Evolutionary conservation across 2,329 filamentous ascomycete species (phyloP).

Genomic region (Pezicula rhizophila): DNA sequence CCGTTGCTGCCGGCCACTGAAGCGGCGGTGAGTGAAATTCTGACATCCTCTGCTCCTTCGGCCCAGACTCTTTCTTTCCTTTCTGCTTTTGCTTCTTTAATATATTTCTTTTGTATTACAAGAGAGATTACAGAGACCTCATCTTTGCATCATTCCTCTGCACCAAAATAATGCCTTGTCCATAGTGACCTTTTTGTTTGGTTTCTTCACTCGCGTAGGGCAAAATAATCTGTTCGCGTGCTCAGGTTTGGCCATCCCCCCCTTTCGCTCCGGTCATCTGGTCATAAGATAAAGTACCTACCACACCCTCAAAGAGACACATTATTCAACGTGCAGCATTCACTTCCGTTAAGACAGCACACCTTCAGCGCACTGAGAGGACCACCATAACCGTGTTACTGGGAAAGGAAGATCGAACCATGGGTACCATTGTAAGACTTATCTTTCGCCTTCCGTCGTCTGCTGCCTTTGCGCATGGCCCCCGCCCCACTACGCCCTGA

Average conservation of each 20-base stretch:
- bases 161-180: too few species aligned
- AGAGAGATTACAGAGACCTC: too few species aligned
- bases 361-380: background rate
- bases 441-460: conserved; percentile 1
- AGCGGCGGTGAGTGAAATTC: too few species aligned
- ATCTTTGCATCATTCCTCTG: too few species aligned
- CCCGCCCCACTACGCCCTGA: conserved; percentile 8
- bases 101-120: too few species aligned
- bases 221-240: background rate
- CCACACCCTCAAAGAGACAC: background rate
- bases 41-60: too few species aligned
- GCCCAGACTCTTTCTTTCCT: too few species aligned
- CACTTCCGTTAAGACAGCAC: conserved; percentile 4
- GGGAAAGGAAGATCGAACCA: conserved; percentile 15
- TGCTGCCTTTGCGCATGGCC: conserved; percentile 6
- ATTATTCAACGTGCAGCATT: background rate
- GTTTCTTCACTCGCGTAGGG: too few species aligned
- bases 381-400: conserved; percentile 3
- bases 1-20: too few species aligned
- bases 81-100: too few species aligned
- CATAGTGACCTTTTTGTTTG: too few species aligned
- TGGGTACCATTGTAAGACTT: conserved; percentile 27
- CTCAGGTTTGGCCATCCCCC: background rate
- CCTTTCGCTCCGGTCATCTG: background rate
- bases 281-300: background rate